A percentile compares a stretch with the other conserved stretches of the same genome.
Conservation (phyloP, 768 basidiomycete species). For the Candolleomyces aberdarensis region DNA sequence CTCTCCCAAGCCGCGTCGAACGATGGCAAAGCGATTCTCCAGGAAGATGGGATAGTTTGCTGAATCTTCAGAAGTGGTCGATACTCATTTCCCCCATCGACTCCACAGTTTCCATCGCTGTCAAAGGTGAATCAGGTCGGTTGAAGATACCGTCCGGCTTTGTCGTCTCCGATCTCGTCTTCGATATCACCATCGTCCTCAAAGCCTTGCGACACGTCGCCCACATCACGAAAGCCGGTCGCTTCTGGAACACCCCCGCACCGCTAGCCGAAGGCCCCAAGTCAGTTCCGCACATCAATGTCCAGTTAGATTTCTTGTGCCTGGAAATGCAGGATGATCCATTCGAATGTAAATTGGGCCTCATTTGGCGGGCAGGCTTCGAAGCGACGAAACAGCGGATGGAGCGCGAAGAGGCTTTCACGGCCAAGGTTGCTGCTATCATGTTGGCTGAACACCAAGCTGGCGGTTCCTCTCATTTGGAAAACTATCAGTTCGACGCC, state of each 20-base stretch:
- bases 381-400: constrained; percentile 68
- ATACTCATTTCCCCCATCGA: constrained; percentile 30
- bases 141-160: constrained; percentile 82
- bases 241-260: constrained; percentile 50
- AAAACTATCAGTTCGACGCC: constrained; percentile 57
- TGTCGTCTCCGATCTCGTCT: constrained; percentile 69
- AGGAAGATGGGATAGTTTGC: constrained; percentile 74
- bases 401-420: constrained; percentile 79
- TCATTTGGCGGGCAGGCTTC: constrained; percentile 70
- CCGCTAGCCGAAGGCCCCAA: constrained; percentile 78
- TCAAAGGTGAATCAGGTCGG: constrained; percentile 62
- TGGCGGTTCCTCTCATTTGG: constrained; percentile 20
- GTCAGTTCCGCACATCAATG: constrained; percentile 54
- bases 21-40: constrained; percentile 28
- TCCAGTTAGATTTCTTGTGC: constrained; percentile 60
- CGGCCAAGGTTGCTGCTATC: constrained; percentile 73
- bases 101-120: constrained; percentile 37
- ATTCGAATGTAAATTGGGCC: constrained; percentile 72
- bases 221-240: constrained; percentile 48
- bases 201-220: constrained; percentile 75
- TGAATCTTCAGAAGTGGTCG: constrained; percentile 53
- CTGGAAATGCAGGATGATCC: constrained; percentile 83
- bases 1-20: constrained; percentile 38
- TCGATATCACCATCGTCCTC: constrained; percentile 61
- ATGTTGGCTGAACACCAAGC: constrained; percentile 36